A percentile compares a stretch with the other conserved stretches of the same genome.
phyloP scores from a whole-genome alignment of 345 rosid species.

The Gynandropsis gynandra region DNA sequence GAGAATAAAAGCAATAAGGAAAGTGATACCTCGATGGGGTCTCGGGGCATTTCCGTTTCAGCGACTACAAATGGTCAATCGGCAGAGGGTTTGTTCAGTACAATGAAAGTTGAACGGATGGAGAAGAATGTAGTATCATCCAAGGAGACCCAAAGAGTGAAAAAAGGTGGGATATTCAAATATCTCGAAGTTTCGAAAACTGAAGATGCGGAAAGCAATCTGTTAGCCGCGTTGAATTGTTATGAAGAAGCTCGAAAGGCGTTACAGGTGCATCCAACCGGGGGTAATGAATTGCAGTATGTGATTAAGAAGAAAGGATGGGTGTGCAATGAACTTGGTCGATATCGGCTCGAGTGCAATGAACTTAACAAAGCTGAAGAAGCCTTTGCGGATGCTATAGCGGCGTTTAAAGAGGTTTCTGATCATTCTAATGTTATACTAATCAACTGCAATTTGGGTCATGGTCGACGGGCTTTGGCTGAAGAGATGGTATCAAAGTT shows the following conservation, averaged over 20 bases:
- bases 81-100: conserved; percentile 10
- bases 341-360: conserved; percentile 61
- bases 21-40: conserved; percentile 19
- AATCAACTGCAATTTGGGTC: conserved; percentile 83
- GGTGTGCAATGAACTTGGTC: conserved; percentile 87
- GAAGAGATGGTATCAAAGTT: conserved; percentile 76
- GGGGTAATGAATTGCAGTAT: conserved; percentile 48
- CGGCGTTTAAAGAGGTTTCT: conserved; percentile 62
- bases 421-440: conserved; percentile 71
- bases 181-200: conserved; percentile 38
- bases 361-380: conserved; percentile 67
- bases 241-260: conserved; percentile 72
- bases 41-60: conserved; percentile 2
- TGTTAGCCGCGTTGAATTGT: conserved; percentile 58
- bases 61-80: not conserved
- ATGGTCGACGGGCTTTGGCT: conserved; percentile 85
- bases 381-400: conserved; percentile 74
- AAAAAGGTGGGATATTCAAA: conserved; percentile 80
- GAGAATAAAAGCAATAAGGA: conserved; percentile 24
- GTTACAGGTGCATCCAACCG: conserved; percentile 47
- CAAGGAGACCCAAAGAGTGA: conserved; percentile 28
- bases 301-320: conserved; percentile 77
- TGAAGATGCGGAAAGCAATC: conserved; percentile 60
- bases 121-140: conserved; percentile 25
- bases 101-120: conserved; percentile 20